Evolutionary conservation across 2,329 filamentous ascomycete species (phyloP).

Genomic region (Hawksworthiomyces lignivorus): DNA sequence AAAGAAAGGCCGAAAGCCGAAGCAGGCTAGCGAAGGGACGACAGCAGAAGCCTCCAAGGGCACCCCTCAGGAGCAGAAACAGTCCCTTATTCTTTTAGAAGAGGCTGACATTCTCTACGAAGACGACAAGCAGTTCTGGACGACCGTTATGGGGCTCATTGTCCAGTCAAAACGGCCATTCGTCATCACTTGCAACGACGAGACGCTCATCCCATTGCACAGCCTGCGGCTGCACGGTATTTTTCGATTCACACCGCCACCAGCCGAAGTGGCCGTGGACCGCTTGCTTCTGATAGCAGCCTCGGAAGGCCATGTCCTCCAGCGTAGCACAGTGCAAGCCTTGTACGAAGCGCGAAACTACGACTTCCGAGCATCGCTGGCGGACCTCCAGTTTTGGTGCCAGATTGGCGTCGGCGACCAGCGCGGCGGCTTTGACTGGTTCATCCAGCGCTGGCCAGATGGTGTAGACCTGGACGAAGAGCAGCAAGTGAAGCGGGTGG

Average conservation of each 20-base stretch:
- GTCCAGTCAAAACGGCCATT: conserved; percentile 83
- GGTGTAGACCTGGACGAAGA: conserved; percentile 61
- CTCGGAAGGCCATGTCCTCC: conserved; percentile 77
- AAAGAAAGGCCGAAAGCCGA: conserved; percentile 12
- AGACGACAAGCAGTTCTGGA: conserved; percentile 94
- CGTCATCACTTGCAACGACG: conserved; percentile 91
- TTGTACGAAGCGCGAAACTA: conserved; percentile 62
- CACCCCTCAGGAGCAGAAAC: conserved; percentile 59
- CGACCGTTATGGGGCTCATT: conserved; percentile 69
- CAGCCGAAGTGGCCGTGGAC: conserved; percentile 63
- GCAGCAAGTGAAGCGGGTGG: conserved; percentile 63
- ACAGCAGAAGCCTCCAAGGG: conserved; percentile 23
- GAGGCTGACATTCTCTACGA: conserved; percentile 92
- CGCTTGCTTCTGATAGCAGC: conserved; percentile 77
- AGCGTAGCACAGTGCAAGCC: conserved; percentile 55
- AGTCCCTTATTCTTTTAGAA: conserved; percentile 88
- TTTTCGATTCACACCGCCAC: conserved; percentile 62
- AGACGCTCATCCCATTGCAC: conserved; percentile 68
- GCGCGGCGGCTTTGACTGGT: conserved; percentile 87
- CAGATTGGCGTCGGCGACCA: conserved; percentile 88
- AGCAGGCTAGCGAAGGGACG: conserved; percentile 15
- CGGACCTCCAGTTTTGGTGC: conserved; percentile 91
- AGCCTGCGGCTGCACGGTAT: conserved; percentile 77
- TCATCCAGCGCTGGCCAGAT: conserved; percentile 67
- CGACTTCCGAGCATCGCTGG: conserved; percentile 75